These are phyloP conservation scores for Venturiaceae sp. DNA, from an alignment of 2,329 filamentous ascomycete species.

Conservation along the genomic window DNA sequence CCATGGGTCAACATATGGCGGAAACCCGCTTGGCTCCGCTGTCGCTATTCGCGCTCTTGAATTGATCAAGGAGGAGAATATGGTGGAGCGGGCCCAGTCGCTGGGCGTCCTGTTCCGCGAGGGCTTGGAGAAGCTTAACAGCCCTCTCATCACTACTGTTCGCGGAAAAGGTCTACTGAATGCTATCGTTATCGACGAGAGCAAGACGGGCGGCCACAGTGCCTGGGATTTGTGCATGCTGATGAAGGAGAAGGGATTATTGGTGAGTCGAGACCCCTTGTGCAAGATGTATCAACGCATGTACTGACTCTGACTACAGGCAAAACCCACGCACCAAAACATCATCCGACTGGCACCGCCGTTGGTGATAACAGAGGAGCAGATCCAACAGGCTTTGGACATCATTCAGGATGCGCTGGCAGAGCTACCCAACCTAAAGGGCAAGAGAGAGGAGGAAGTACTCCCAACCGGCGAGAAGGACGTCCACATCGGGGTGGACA, in stretches of 20 bases:
- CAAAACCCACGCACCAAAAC: conserved; percentile 96
- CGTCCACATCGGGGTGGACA: conserved; percentile 50
- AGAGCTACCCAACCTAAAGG: conserved; percentile 65
- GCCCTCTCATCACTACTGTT: conserved; percentile 70
- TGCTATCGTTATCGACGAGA: conserved; percentile 91
- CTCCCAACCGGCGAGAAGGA: conserved; percentile 51
- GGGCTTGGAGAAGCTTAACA: conserved; percentile 64
- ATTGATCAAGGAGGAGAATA: conserved; percentile 82
- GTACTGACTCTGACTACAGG: conserved; percentile 40
- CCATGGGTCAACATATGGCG: conserved; percentile 96
- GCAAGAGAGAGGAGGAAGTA: conserved; percentile 43
- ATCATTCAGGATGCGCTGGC: conserved; percentile 76
- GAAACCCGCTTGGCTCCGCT: conserved; percentile 90
- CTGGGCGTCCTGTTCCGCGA: conserved; percentile 78
- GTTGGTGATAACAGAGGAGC: conserved; percentile 81
- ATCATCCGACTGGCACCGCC: conserved; percentile 98
- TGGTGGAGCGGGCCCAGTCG: conserved; percentile 72
- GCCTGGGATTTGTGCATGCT: conserved; percentile 96
- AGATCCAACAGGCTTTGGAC: conserved; percentile 66
- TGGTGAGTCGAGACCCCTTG: conserved; percentile 50
- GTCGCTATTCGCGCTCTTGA: conserved; percentile 93
- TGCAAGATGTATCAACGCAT: background rate
- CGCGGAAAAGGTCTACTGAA: conserved; percentile 92
- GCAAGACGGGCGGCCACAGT: conserved; percentile 70
- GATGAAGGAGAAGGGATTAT: conserved; percentile 86